Evolutionary conservation across 2,329 filamentous ascomycete species (phyloP).

Genomic region (Pleomassaria siparia): DNA sequence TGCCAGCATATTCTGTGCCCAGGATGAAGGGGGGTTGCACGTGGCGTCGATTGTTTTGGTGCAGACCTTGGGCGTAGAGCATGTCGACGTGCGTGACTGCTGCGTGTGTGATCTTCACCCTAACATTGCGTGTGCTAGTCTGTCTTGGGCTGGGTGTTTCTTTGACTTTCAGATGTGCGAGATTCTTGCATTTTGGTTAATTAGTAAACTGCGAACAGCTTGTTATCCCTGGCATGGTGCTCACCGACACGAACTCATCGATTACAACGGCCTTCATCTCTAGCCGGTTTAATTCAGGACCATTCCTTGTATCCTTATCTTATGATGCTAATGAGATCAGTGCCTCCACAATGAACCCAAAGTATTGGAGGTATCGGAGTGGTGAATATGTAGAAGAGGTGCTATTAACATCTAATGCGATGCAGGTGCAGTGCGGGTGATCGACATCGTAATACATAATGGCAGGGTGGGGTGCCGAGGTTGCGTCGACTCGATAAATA

Average conservation of each 20-base stretch:
- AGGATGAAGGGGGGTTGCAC: conserved; percentile 58
- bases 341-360: neutral
- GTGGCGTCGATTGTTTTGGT: conserved; percentile 62
- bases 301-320: neutral
- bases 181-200: conserved; percentile 20
- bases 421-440: conserved; percentile 2
- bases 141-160: conserved; percentile 33
- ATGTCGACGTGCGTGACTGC: conserved; percentile 64
- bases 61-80: conserved; percentile 59
- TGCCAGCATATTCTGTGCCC: conserved; percentile 63
- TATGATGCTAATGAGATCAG: no score
- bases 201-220: neutral
- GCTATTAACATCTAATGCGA: neutral
- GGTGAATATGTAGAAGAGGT: neutral
- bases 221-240: neutral
- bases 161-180: conserved; percentile 27
- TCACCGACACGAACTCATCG: conserved; percentile 11
- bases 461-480: conserved; percentile 9
- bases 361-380: neutral
- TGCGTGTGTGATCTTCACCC: conserved; percentile 55
- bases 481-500: conserved; percentile 3
- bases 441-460: conserved; percentile 2
- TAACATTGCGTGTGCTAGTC: conserved; percentile 42
- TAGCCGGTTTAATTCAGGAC: neutral
- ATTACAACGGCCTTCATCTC: conserved; percentile 13